Conservation (phyloP, 2,329 filamentous ascomycete genomes). For the Penicillium sp. region DNA sequence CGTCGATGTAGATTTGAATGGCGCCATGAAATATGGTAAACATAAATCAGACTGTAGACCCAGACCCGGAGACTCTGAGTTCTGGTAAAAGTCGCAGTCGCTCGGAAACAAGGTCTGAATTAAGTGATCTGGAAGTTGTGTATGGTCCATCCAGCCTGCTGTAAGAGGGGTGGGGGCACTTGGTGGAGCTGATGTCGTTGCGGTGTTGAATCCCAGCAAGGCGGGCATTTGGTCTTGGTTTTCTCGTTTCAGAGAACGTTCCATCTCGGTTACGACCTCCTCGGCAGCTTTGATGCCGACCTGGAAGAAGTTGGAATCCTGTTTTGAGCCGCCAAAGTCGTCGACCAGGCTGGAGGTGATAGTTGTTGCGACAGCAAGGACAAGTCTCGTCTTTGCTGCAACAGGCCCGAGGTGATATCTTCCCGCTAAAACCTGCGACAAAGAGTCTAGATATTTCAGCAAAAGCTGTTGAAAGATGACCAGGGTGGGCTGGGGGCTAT, state of each 20-base stretch:
- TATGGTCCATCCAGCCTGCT: background rate
- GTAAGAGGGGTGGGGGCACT: background rate
- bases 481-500: background rate
- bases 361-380: background rate
- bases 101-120: background rate
- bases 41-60: background rate
- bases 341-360: background rate
- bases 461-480: background rate
- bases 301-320: background rate
- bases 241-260: background rate
- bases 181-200: background rate
- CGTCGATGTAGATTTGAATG: background rate
- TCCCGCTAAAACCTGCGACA: background rate
- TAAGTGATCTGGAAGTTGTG: background rate
- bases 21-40: background rate
- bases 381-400: background rate
- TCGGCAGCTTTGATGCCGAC: background rate
- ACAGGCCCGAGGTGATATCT: background rate
- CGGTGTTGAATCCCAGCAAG: background rate
- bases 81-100: background rate
- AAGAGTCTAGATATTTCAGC: background rate
- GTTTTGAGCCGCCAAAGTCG: background rate
- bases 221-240: background rate
- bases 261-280: background rate
- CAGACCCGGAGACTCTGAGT: background rate